These are phyloP conservation scores for Actinidia chinensis DNA, from an alignment of 179 eudicot species.

Conservation along the genomic window DNA sequence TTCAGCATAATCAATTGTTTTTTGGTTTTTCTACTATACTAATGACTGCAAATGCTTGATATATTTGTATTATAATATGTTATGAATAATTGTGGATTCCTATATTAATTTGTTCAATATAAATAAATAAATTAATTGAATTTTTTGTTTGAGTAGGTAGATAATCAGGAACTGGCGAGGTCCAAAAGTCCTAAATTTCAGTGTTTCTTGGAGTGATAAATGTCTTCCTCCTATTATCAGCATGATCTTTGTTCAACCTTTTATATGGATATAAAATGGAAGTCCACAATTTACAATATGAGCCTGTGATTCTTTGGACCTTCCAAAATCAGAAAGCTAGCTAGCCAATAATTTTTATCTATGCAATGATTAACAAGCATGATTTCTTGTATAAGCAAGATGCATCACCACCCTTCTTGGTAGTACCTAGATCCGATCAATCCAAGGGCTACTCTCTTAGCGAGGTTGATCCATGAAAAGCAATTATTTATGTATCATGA, in stretches of 20 bases:
- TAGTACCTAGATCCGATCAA: constrained; percentile 3
- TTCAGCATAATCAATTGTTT: constrained; percentile 27
- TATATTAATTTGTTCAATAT: not conserved
- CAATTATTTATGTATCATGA: no score
- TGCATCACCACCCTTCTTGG: constrained; percentile 4
- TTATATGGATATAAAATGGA: constrained; percentile 6
- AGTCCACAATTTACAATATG: constrained; percentile 32
- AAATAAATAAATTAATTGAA: no score
- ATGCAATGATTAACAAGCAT: not conserved
- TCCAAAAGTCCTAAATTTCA: constrained; percentile 55
- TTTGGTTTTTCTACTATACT: constrained; percentile 3
- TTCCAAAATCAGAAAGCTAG: constrained; percentile 27
- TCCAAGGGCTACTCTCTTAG: not conserved
- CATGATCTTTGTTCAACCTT: not conserved
- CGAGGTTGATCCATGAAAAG: no score
- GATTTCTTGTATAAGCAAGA: not conserved
- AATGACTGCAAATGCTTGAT: constrained; percentile 36
- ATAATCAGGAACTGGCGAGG: constrained; percentile 22
- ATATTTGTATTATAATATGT: not conserved
- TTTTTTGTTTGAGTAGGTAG: constrained; percentile 12
- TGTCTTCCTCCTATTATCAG: constrained; percentile 23
- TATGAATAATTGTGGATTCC: not conserved
- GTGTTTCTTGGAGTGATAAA: constrained; percentile 62
- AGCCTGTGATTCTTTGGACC: constrained; percentile 24
- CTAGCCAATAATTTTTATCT: not conserved